Percentiles rank a stretch among this genome's conserved stretches.
These are phyloP conservation scores for Myriangium duriaei DNA, from an alignment of 2,329 filamentous ascomycete species.

Conservation along the genomic window DNA sequence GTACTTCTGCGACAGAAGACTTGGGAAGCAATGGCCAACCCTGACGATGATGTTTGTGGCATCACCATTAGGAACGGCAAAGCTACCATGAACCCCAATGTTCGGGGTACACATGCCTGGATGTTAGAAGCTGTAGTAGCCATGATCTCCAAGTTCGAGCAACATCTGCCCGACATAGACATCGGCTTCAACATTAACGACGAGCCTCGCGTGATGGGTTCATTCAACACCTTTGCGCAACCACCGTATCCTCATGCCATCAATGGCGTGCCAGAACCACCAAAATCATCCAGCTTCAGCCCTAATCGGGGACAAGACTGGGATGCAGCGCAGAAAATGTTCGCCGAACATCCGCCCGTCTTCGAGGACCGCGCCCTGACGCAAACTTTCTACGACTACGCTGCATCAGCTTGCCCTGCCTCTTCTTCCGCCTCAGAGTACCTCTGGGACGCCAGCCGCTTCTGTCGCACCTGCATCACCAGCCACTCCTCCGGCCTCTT, in stretches of 20 bases:
- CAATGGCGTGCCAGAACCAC: background rate
- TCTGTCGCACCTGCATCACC: slow-evolving; percentile 51
- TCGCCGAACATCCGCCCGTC: slow-evolving; percentile 11
- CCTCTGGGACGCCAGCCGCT: slow-evolving; percentile 50
- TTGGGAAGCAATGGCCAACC: slow-evolving; percentile 39
- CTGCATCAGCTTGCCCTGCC: slow-evolving; percentile 46
- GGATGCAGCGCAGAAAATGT: slow-evolving; percentile 22
- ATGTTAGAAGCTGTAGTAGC: slow-evolving; percentile 42
- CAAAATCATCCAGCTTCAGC: slow-evolving; percentile 21
- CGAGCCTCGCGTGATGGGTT: slow-evolving; percentile 37
- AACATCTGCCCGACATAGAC: slow-evolving; percentile 50
- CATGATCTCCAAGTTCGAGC: slow-evolving; percentile 43
- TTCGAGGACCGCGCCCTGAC: slow-evolving; percentile 25
- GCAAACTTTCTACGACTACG: slow-evolving; percentile 29
- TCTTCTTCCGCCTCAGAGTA: slow-evolving; percentile 48
- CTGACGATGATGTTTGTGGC: slow-evolving; percentile 43
- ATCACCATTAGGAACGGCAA: slow-evolving; percentile 44
- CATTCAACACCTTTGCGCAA: background rate
- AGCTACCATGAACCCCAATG: slow-evolving; percentile 36
- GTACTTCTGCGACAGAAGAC: slow-evolving; percentile 40
- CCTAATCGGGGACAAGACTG: slow-evolving; percentile 27
- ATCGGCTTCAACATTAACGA: slow-evolving; percentile 51
- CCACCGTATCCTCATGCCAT: background rate
- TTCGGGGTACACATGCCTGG: slow-evolving; percentile 44
- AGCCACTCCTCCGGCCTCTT: slow-evolving; percentile 57